These are phyloP conservation scores for Stevia rebaudiana DNA, from an alignment of 140 eudicot species.

Conservation along the genomic window DNA sequence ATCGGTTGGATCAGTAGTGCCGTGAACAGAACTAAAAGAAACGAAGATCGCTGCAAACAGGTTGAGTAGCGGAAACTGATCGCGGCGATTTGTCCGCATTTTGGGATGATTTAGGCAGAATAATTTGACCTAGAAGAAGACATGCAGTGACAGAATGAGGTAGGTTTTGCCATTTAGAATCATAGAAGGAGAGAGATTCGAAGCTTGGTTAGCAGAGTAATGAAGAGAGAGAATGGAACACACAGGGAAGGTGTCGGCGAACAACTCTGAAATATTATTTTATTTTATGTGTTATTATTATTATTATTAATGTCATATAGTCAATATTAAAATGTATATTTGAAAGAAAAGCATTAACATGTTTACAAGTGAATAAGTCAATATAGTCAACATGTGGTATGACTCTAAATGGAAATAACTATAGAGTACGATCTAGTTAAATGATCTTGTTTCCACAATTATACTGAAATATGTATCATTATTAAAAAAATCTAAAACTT, in stretches of 20 bases:
- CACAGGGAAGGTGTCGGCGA: conserved; percentile 38
- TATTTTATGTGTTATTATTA: no score
- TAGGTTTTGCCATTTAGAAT: conserved; percentile 28
- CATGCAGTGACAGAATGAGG: conserved; percentile 15
- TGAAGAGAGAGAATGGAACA: conserved; percentile 33
- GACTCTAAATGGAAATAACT: no score
- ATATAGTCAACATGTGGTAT: no score
- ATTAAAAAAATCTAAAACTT: no score
- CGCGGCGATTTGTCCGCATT: conserved; percentile 13
- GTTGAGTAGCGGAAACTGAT: conserved; percentile 14
- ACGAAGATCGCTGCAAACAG: conserved; percentile 16
- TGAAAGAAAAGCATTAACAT: no score
- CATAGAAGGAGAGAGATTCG: conserved; percentile 36
- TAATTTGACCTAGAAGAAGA: conserved; percentile 30
- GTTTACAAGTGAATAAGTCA: no score
- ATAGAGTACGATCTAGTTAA: no score
- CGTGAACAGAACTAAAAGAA: conserved; percentile 15
- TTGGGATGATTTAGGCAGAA: neutral
- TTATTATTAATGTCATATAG: no score
- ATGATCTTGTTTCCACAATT: no score
- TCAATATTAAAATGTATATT: no score
- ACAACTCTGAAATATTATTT: neutral
- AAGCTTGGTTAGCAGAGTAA: conserved; percentile 54
- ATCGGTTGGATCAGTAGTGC: conserved; percentile 46
- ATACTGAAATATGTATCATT: no score